Evolutionary conservation across 805 yeast species (phyloP).

Genomic region (Saccharomycopsis oosterbeekiorum): DNA sequence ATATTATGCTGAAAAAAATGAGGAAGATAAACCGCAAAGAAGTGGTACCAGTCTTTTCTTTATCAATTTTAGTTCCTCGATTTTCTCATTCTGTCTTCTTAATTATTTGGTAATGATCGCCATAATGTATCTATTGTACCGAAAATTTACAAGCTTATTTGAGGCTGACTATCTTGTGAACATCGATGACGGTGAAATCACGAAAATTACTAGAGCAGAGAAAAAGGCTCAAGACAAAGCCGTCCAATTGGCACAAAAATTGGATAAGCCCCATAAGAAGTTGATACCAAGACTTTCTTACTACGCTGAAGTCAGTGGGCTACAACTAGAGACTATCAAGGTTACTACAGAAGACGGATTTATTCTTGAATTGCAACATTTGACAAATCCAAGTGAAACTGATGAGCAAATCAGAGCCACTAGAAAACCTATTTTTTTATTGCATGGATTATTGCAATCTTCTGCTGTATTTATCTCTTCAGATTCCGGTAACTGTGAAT

Average conservation of each 20-base stretch:
- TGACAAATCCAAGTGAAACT: constrained; percentile 38
- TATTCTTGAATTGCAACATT: constrained; percentile 42
- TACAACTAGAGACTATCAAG: constrained; percentile 48
- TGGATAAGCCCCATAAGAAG: constrained; percentile 10
- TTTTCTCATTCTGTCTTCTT: neutral
- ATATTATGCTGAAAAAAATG: neutral
- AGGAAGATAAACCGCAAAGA: neutral
- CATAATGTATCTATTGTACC: neutral
- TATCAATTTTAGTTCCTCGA: neutral
- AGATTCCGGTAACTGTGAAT: constrained; percentile 53
- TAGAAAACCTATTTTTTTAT: constrained; percentile 56
- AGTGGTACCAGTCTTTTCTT: neutral
- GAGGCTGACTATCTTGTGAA: neutral
- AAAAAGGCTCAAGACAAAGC: neutral
- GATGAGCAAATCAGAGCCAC: constrained; percentile 17
- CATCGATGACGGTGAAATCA: neutral
- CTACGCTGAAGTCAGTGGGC: constrained; percentile 53
- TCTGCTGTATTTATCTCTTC: constrained; percentile 77
- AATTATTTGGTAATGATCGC: neutral
- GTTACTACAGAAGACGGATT: constrained; percentile 76
- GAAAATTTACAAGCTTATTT: neutral
- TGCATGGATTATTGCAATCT: constrained; percentile 85
- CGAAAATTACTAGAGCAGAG: neutral
- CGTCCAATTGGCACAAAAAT: neutral
- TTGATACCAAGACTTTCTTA: constrained; percentile 50